Conservation (phyloP, 2,329 filamentous ascomycete genomes). For the Trichoderma polysporum region DNA sequence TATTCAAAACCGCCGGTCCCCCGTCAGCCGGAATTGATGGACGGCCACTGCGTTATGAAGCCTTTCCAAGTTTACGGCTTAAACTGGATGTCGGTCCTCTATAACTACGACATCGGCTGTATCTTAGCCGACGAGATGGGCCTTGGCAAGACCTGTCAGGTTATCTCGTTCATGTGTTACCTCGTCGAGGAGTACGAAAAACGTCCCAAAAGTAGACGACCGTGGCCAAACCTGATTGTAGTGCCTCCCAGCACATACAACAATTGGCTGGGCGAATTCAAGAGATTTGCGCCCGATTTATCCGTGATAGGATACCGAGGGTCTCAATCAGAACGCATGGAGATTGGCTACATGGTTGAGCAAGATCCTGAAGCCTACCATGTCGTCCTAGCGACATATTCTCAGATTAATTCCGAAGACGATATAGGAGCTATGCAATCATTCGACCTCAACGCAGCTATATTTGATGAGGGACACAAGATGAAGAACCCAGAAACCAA, state of each 20-base stretch:
- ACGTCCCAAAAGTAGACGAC: slow-evolving; percentile 32
- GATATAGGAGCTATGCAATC: slow-evolving; percentile 52
- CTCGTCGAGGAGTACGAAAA: slow-evolving; percentile 64
- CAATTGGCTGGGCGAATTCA: slow-evolving; percentile 92
- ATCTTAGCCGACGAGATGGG: slow-evolving; percentile 98
- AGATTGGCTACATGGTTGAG: slow-evolving; percentile 65
- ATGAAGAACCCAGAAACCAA: slow-evolving; percentile 86
- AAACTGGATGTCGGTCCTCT: slow-evolving; percentile 89
- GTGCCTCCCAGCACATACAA: slow-evolving; percentile 92
- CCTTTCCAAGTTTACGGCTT: slow-evolving; percentile 92
- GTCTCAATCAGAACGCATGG: slow-evolving; percentile 62
- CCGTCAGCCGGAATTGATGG: slow-evolving; percentile 75
- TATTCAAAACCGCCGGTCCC: slow-evolving; percentile 46
- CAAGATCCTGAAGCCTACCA: slow-evolving; percentile 64
- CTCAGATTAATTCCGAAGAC: slow-evolving; percentile 54
- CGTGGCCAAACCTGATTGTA: slow-evolving; percentile 78
- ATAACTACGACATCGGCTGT: slow-evolving; percentile 74
- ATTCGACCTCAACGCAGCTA: slow-evolving; percentile 53
- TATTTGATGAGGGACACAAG: slow-evolving; percentile 94
- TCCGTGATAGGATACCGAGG: slow-evolving; percentile 71
- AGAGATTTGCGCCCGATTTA: slow-evolving; percentile 77
- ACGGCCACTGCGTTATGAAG: slow-evolving; percentile 74
- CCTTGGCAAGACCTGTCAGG: slow-evolving; percentile 92
- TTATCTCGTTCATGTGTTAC: slow-evolving; percentile 87
- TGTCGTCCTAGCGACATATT: slow-evolving; percentile 60